These are phyloP conservation scores for Ramaria rubella DNA, from an alignment of 768 basidiomycete genomes.

Conservation along the genomic window DNA sequence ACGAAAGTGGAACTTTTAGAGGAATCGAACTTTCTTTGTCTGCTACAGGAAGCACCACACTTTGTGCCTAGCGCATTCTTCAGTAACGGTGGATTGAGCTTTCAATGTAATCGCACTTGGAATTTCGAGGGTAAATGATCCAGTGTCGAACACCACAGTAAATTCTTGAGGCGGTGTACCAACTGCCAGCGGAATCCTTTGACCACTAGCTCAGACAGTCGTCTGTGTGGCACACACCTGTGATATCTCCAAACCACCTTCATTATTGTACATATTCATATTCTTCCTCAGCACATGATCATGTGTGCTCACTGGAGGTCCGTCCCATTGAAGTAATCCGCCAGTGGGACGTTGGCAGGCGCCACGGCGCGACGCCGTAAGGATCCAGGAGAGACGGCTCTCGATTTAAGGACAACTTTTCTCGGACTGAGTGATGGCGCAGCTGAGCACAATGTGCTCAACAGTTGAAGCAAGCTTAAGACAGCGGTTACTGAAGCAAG, in stretches of 20 bases:
- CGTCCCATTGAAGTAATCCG: constrained; percentile 45
- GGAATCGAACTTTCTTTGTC: constrained; percentile 42
- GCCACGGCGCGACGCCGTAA: neutral
- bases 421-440: neutral
- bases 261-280: neutral
- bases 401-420: constrained; percentile 2
- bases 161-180: constrained; percentile 47
- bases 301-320: constrained; percentile 42
- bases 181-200: constrained; percentile 23
- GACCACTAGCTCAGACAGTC: neutral
- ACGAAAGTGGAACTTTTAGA: constrained; percentile 46
- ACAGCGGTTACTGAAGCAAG: neutral
- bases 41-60: constrained; percentile 37
- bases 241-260: constrained; percentile 49
- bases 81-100: neutral
- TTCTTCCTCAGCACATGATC: neutral
- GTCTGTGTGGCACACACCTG: neutral
- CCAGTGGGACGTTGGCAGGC: neutral
- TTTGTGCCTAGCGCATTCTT: constrained; percentile 31
- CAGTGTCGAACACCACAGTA: constrained; percentile 53
- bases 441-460: too few species aligned
- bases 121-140: constrained; percentile 42
- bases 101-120: constrained; percentile 15
- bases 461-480: too few species aligned
- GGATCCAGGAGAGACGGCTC: neutral